A percentile compares a stretch with the other conserved stretches of the same genome.
phyloP scores from a whole-genome alignment of 164 flowering plant species.

The Sedum album region DNA sequence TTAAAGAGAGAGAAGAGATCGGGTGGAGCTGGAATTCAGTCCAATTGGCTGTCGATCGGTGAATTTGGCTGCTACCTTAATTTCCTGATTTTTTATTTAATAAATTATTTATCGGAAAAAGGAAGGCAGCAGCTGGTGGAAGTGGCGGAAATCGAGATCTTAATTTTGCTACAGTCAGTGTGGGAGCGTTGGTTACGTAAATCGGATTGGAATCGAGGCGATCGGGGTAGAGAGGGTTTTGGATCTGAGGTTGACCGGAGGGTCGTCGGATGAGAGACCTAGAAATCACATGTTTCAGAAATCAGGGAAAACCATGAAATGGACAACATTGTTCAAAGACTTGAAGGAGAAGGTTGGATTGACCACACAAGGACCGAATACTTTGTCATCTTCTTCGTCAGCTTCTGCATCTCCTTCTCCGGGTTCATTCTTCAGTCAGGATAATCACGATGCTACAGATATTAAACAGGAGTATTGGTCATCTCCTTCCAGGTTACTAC shows the following conservation, averaged over 20 bases:
- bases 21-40: background rate
- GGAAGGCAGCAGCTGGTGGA: background rate
- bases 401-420: conserved; percentile 19
- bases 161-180: background rate
- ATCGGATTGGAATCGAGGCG: background rate
- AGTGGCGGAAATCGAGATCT: background rate
- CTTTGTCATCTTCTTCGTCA: conserved; percentile 21
- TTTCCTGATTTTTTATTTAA: background rate
- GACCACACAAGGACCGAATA: conserved; percentile 18
- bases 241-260: conserved; percentile 10
- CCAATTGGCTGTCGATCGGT: background rate
- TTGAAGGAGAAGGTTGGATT: conserved; percentile 90
- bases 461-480: conserved; percentile 23
- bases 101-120: too few relatives aligned
- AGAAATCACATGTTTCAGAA: conserved; percentile 34
- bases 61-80: background rate
- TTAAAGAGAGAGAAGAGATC: background rate
- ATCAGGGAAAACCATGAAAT: conserved; percentile 79
- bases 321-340: conserved; percentile 93
- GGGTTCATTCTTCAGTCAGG: background rate
- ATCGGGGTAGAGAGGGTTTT: background rate
- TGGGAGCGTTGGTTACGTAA: too few relatives aligned
- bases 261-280: conserved; percentile 42
- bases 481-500: conserved; percentile 60
- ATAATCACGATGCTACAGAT: conserved; percentile 13